Evolutionary conservation across 1,139 yeast species (phyloP), one percentile per base, ranked within the genome.

Genomic region (Keqinozyma sinolaborantium): DNA sequence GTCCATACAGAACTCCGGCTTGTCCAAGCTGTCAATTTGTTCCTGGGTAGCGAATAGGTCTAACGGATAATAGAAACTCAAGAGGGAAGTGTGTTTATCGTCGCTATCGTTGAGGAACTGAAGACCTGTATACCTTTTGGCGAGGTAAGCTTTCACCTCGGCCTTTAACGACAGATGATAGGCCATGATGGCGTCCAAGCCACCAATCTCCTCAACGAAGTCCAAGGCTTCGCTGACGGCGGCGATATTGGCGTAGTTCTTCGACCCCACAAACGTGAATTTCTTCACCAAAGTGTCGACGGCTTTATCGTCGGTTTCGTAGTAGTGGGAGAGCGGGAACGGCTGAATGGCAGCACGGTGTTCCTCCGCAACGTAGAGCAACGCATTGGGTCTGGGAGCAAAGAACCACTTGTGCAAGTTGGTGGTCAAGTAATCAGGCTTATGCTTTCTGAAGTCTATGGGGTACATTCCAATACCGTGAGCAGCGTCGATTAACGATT

Each of bases 391-490:
- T 30, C 77, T 60, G 2, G 88, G 85, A 14, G 69, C 68, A 41
- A 51, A 77, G 28, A 67, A 60, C 90, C 90, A 83, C 49, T 83
- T 83, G 62, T 83, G 90, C 21, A 81, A 58, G 47, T 82, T 83
- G 25, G 83, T 59, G 11, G 73, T 68, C 45, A 68, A 73, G 48
- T 79, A 82, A 47, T 81, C 88, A 0, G 90, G 86, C 31, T 64
- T 49, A 14, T 74, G 55, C 2, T 50, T 46, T 1, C 48, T 45
- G 31, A 81, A 48, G 35, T 74, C 64, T 14, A 80, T 42, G 8
- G 51, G 48, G 8, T 77, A 46, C 32, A 77, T 56, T 0, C 92
- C 92, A 24, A 76, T 63, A 1, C 78, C 73, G 50, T 83, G 92
- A 3, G 92, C 88, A 9, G 83, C 92, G 49, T 83, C 94, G 20